phyloP scores from a whole-genome alignment of 805 yeast species.

The Candida alai region DNA sequence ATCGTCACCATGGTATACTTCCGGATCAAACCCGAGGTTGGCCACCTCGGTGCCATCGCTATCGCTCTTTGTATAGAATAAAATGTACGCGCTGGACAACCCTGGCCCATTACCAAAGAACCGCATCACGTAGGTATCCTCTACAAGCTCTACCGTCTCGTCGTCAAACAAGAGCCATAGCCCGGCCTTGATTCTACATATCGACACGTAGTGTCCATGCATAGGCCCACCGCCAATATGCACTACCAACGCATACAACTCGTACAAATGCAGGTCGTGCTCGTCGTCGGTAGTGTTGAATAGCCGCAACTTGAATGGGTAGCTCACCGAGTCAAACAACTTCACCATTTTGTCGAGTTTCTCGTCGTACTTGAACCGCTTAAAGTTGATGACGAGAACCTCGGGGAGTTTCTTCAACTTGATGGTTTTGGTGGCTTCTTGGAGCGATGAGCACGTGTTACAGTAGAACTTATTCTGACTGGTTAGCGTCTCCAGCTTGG shows the following conservation, averaged over 20 bases:
- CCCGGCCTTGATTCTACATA: conserved; percentile 69
- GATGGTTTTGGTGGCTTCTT: conserved; percentile 90
- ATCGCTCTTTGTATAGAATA: conserved; percentile 58
- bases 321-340: conserved; percentile 78
- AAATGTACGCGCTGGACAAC: conserved; percentile 84
- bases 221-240: conserved; percentile 98
- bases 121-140: conserved; percentile 74
- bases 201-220: conserved; percentile 92
- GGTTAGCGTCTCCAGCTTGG: conserved; percentile 78
- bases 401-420: conserved; percentile 75
- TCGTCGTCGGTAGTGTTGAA: conserved; percentile 59
- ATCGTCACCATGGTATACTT: conserved; percentile 32
- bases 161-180: conserved; percentile 96
- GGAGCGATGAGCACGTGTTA: conserved; percentile 83
- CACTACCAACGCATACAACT: conserved; percentile 80
- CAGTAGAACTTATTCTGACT: conserved; percentile 92
- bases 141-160: conserved; percentile 87
- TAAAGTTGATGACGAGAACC: conserved; percentile 77
- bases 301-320: conserved; percentile 69
- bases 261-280: conserved; percentile 54
- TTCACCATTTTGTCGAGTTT: conserved; percentile 76
- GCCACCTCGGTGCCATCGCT: conserved; percentile 28
- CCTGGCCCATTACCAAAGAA: conserved; percentile 89
- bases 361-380: conserved; percentile 90
- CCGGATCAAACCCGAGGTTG: conserved; percentile 33